A percentile compares a stretch with the other conserved stretches of the same genome.
phyloP scores from a whole-genome alignment of 2,329 filamentous ascomycete genomes.

The Alternaria postmessia region DNA sequence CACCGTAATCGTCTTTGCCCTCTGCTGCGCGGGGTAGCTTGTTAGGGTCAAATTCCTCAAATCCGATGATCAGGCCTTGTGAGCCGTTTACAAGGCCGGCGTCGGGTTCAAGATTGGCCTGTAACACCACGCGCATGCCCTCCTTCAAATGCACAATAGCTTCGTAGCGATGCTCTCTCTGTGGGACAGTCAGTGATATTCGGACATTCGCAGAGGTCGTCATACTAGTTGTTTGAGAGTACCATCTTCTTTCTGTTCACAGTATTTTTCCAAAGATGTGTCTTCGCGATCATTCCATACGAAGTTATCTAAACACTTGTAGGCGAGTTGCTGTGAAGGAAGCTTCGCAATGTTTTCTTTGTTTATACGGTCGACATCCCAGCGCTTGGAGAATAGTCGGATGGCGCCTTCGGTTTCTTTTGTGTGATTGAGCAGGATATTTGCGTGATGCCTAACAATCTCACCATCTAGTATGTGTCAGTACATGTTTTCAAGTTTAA shows the following conservation, averaged over 20 bases:
- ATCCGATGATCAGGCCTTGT: constrained; percentile 43
- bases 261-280: constrained; percentile 21
- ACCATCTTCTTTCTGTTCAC: constrained; percentile 3
- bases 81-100: constrained; percentile 47
- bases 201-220: background rate
- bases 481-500: background rate
- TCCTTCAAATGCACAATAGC: constrained; percentile 56
- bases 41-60: constrained; percentile 48
- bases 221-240: constrained; percentile 33
- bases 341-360: constrained; percentile 45
- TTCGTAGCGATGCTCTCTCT: constrained; percentile 58
- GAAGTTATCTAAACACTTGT: constrained; percentile 55
- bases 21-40: constrained; percentile 39
- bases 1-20: constrained; percentile 2
- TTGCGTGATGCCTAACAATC: constrained; percentile 50
- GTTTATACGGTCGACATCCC: constrained; percentile 46
- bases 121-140: constrained; percentile 63
- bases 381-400: constrained; percentile 55
- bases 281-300: constrained; percentile 44
- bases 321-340: constrained; percentile 31
- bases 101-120: constrained; percentile 56
- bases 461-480: constrained; percentile 20
- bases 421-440: constrained; percentile 57
- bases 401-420: constrained; percentile 56
- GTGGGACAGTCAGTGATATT: background rate